phyloP scores from a whole-genome alignment of 2,329 filamentous ascomycete genomes.

The Verticillium klebahnii region DNA sequence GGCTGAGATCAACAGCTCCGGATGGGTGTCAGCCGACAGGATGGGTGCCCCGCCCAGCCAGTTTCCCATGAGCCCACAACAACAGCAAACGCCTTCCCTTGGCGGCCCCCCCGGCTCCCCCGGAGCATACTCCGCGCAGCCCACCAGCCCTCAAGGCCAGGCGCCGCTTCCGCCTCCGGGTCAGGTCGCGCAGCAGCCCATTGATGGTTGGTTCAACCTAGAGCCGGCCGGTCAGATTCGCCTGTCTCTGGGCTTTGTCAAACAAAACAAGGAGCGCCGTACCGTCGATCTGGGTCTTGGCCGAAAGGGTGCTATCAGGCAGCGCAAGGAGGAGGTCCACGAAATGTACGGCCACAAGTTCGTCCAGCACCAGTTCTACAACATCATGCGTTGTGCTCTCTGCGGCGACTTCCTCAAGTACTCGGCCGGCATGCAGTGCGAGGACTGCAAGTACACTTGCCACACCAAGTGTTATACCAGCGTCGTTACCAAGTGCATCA shows the following conservation, averaged over 20 bases:
- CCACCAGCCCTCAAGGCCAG: constrained; percentile 19
- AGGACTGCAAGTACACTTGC: constrained; percentile 99
- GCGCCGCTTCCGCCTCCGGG: constrained; percentile 36
- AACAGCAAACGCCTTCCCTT: constrained; percentile 31
- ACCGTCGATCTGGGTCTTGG: constrained; percentile 86
- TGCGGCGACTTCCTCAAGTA: constrained; percentile 99
- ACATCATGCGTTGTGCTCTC: constrained; percentile 98
- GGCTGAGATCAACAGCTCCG: constrained; percentile 87
- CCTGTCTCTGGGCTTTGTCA: constrained; percentile 85
- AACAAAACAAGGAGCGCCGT: constrained; percentile 78
- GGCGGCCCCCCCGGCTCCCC: constrained; percentile 39
- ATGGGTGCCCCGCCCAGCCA: constrained; percentile 66
- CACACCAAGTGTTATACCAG: constrained; percentile 96
- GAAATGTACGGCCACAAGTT: constrained; percentile 99
- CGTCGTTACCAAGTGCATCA: constrained; percentile 99
- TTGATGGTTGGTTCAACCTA: constrained; percentile 95
- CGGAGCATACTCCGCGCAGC: constrained; percentile 29
- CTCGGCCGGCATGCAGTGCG: constrained; percentile 97
- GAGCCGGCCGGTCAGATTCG: constrained; percentile 93
- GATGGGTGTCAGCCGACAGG: constrained; percentile 96
- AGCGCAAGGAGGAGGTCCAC: constrained; percentile 96
- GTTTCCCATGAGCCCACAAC: constrained; percentile 53
- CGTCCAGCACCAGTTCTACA: constrained; percentile 97
- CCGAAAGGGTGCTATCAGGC: constrained; percentile 91
- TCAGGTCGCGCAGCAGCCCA: constrained; percentile 53